A percentile compares a stretch with the other conserved stretches of the same genome.
phyloP scores from a whole-genome alignment of 257 asterid species.

The Fraxinus pennsylvanica region DNA sequence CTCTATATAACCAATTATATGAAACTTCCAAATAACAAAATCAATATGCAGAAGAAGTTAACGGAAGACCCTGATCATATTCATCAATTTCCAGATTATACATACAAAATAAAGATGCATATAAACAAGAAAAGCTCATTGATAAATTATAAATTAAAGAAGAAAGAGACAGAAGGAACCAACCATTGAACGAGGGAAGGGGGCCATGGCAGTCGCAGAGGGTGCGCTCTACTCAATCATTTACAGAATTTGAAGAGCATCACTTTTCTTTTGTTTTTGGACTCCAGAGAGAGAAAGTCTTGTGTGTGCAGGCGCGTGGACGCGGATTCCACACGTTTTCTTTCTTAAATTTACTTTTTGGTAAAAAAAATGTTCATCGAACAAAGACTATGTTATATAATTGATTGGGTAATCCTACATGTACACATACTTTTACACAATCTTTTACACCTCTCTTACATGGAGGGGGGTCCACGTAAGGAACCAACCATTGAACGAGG shows the following conservation, averaged over 20 bases:
- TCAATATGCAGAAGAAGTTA: background rate
- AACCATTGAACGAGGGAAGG: conserved; percentile 57
- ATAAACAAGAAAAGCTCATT: background rate
- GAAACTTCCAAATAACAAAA: background rate
- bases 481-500: conserved; percentile 58
- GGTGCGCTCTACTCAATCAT: conserved; percentile 46
- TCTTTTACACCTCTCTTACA: too few relatives aligned
- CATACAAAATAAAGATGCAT: background rate
- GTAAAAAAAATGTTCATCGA: too few relatives aligned
- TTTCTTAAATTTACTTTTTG: background rate
- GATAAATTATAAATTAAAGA: too few relatives aligned
- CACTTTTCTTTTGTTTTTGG: conserved; percentile 27
- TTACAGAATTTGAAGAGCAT: conserved; percentile 34
- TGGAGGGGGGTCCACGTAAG: too few relatives aligned
- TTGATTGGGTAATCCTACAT: too few relatives aligned
- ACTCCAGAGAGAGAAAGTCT: conserved; percentile 28
- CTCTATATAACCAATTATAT: background rate
- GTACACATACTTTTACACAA: too few relatives aligned
- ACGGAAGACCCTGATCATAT: background rate
- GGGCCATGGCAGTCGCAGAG: conserved; percentile 56
- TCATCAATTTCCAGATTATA: background rate
- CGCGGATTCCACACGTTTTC: background rate
- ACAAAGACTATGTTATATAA: too few relatives aligned
- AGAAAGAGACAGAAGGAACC: background rate
- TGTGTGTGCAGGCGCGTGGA: background rate